Conservation (phyloP, 257 asterid species). For the Lithospermum erythrorhizon region DNA sequence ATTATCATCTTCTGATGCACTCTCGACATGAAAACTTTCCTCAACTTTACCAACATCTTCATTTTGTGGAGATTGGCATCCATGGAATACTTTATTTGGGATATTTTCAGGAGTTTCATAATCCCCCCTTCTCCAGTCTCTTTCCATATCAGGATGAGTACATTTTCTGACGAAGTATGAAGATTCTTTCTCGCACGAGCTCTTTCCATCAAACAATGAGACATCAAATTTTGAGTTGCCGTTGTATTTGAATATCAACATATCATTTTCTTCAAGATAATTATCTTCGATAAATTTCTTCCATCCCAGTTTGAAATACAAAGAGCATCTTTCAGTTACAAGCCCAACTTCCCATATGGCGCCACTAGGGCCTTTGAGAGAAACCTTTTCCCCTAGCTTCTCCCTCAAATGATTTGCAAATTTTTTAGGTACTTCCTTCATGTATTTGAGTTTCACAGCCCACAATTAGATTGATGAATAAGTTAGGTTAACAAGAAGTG, state of each 20-base stretch:
- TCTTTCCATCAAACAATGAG: conserved; percentile 19
- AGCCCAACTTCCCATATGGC: conserved; percentile 18
- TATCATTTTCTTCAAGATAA: conserved; percentile 19
- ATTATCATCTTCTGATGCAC: conserved; percentile 10
- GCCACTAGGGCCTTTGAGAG: conserved; percentile 32
- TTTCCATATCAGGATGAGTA: conserved; percentile 9
- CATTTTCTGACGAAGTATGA: conserved; percentile 27
- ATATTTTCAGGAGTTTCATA: not conserved
- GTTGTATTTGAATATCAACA: conserved; percentile 14
- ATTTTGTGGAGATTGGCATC: not conserved
- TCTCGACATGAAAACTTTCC: conserved; percentile 2
- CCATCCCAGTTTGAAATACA: conserved; percentile 26
- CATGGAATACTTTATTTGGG: not conserved
- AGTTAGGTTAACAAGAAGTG: too few species aligned
- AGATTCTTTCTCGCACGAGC: conserved; percentile 27
- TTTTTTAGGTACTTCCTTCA: conserved; percentile 27
- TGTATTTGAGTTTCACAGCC: too few species aligned
- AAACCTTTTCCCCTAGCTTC: conserved; percentile 18
- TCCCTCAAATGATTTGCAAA: conserved; percentile 21
- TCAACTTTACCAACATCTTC: not conserved
- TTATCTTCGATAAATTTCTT: conserved; percentile 25
- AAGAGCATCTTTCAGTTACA: conserved; percentile 3
- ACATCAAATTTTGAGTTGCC: conserved; percentile 21
- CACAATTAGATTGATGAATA: too few species aligned
- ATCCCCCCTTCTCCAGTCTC: conserved; percentile 8